Evolutionary conservation across 2,329 filamentous ascomycete species (phyloP).

Genomic region (Trichoderma sp.): DNA sequence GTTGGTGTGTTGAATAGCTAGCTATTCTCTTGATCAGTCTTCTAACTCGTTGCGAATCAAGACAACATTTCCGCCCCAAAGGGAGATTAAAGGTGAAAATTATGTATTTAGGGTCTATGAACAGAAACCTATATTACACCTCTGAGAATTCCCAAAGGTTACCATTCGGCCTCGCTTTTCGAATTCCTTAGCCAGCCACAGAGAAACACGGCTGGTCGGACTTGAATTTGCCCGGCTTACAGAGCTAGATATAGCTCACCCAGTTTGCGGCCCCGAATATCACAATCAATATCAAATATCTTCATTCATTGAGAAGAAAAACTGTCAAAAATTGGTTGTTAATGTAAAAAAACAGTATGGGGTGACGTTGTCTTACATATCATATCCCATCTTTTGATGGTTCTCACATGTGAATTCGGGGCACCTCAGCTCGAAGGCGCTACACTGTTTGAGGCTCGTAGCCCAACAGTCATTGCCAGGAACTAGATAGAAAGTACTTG

Average conservation of each 20-base stretch:
- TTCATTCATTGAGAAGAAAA: neutral
- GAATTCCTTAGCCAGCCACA: neutral
- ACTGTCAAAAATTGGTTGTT: neutral
- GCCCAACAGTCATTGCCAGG: neutral
- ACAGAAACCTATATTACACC: neutral
- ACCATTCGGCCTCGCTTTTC: neutral
- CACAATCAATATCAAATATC: neutral
- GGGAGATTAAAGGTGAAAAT: neutral
- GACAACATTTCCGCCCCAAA: neutral
- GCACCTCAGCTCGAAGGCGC: neutral
- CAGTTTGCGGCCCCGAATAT: neutral
- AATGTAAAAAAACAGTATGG: neutral
- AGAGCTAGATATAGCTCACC: neutral
- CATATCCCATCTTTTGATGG: neutral
- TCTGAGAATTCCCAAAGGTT: neutral
- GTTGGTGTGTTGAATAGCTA: neutral
- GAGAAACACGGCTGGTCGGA: neutral
- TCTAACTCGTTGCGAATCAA: neutral
- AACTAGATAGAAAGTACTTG: neutral
- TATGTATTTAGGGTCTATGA: neutral
- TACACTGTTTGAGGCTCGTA: neutral
- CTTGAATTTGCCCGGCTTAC: neutral
- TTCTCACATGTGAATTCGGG: neutral
- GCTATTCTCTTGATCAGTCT: neutral
- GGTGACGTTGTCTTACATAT: neutral